phyloP scores from a whole-genome alignment of 116 monocot genomes.

The Trichopus zeylanicus region DNA sequence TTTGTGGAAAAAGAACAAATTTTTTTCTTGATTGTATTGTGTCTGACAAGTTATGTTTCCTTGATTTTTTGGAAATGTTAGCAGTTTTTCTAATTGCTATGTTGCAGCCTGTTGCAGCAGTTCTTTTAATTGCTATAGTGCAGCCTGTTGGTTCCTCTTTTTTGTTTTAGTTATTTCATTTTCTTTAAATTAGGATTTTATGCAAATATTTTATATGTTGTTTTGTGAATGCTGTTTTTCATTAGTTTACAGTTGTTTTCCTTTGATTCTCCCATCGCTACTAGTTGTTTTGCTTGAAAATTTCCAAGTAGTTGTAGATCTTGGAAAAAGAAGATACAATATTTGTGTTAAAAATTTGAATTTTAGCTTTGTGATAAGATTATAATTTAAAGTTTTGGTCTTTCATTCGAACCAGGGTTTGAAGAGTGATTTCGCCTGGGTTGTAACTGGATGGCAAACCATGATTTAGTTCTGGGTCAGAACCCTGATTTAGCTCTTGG shows the following conservation, averaged over 20 bases:
- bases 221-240: not conserved
- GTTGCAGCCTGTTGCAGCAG: no score
- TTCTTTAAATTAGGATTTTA: no score
- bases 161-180: no score
- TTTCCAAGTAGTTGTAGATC: not conserved
- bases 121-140: not conserved
- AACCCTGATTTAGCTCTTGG: slow-evolving; percentile 44
- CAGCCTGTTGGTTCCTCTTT: not conserved
- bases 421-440: not conserved
- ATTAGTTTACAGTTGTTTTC: not conserved
- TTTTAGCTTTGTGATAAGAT: no score
- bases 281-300: not conserved
- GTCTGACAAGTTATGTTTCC: no score
- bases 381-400: no score
- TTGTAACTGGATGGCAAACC: slow-evolving; percentile 37
- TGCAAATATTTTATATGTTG: no score
- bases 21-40: no score
- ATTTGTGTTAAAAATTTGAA: not conserved
- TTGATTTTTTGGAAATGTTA: not conserved
- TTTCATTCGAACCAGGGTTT: not conserved
- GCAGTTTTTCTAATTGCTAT: no score
- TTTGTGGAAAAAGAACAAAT: no score
- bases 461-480: slow-evolving; percentile 62
- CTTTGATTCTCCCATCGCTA: not conserved
- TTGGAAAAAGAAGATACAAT: not conserved